phyloP scores from a whole-genome alignment of 805 yeast species.

The Candida alai region DNA sequence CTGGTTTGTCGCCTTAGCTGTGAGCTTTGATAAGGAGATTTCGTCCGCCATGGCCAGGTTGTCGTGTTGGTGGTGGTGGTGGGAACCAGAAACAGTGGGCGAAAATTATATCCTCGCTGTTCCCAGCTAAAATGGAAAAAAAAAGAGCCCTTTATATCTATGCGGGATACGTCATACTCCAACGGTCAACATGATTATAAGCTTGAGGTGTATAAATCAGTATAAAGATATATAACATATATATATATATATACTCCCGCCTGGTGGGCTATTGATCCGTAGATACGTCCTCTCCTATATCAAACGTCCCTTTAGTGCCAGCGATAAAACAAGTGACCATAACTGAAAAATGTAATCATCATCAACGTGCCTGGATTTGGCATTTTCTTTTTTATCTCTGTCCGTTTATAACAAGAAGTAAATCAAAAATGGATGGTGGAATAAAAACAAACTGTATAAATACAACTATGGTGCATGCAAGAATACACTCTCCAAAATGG shows the following conservation, averaged over 20 bases:
- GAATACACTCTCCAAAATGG: too few relatives aligned
- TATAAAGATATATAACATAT: too few relatives aligned
- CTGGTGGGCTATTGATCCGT: too few relatives aligned
- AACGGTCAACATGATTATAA: not conserved
- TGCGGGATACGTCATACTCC: not conserved
- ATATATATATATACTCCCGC: too few relatives aligned
- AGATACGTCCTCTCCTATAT: too few relatives aligned
- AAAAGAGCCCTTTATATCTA: not conserved
- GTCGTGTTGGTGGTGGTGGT: too few relatives aligned
- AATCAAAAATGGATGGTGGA: too few relatives aligned
- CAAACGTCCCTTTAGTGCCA: not conserved
- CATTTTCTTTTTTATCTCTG: slow-evolving; percentile 1
- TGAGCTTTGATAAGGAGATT: slow-evolving; percentile 14
- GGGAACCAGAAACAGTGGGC: slow-evolving; percentile 1
- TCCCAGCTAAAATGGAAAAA: not conserved
- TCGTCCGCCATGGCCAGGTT: slow-evolving; percentile 5
- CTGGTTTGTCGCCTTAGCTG: slow-evolving; percentile 18
- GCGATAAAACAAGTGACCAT: not conserved
- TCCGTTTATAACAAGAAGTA: not conserved
- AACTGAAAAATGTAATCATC: not conserved
- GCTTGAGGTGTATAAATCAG: not conserved
- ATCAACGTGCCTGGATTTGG: not conserved
- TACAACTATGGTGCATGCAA: too few relatives aligned
- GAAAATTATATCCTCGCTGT: not conserved
- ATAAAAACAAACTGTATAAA: slow-evolving; percentile 3